Conservation (phyloP, 2,329 filamentous ascomycete species). For the Neofusicoccum parvum region DNA sequence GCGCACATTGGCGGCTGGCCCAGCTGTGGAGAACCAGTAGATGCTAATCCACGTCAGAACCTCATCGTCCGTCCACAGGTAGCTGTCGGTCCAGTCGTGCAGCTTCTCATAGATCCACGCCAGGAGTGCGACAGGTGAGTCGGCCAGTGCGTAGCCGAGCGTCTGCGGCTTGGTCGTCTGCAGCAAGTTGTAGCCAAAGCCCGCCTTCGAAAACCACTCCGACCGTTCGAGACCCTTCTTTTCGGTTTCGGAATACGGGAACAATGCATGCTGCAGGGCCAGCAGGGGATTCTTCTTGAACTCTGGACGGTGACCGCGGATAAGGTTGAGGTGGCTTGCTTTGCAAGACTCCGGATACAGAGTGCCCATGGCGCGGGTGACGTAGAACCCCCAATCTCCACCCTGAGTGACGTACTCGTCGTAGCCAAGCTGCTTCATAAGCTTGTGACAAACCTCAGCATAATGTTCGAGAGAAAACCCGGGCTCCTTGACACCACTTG, state of each 20-base stretch:
- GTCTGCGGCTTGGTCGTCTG: slow-evolving; percentile 74
- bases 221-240: slow-evolving; percentile 55
- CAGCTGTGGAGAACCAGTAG: slow-evolving; percentile 71
- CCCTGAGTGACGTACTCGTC: slow-evolving; percentile 57
- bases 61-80: slow-evolving; percentile 76
- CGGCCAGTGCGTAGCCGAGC: slow-evolving; percentile 67
- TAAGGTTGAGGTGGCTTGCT: slow-evolving; percentile 66
- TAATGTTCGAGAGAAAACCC: slow-evolving; percentile 64
- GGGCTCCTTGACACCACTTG: slow-evolving; percentile 50
- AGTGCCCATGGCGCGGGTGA: slow-evolving; percentile 64
- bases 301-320: slow-evolving; percentile 50
- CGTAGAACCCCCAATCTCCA: slow-evolving; percentile 71
- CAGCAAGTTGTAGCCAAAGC: slow-evolving; percentile 60
- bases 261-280: slow-evolving; percentile 58
- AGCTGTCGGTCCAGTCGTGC: slow-evolving; percentile 72
- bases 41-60: slow-evolving; percentile 74
- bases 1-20: slow-evolving; percentile 65
- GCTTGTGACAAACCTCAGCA: slow-evolving; percentile 64
- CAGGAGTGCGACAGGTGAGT: slow-evolving; percentile 70
- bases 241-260: slow-evolving; percentile 57
- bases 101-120: slow-evolving; percentile 84
- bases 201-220: slow-evolving; percentile 60
- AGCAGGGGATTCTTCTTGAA: slow-evolving; percentile 58
- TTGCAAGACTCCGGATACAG: slow-evolving; percentile 60
- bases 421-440: slow-evolving; percentile 72